Base-by-base conservation (phyloP, 192 early-diverging fungal species). In the Coemansia umbellata region DNA sequence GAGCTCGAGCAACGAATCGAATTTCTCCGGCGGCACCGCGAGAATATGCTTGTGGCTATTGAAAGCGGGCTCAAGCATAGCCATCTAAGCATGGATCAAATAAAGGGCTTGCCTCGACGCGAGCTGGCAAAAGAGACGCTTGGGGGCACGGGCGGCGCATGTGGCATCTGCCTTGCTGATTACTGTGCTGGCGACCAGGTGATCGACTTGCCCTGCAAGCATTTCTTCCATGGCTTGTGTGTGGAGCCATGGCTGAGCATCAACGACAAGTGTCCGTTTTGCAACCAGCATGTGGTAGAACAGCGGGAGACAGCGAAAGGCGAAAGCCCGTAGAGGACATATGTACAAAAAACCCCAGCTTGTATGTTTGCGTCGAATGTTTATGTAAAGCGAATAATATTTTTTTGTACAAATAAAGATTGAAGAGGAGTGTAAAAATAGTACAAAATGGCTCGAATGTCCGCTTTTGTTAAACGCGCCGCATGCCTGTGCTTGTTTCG, bases 241-340 rank as follows among this genome's bases (percentile, higher is more conserved):
- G 84, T 93, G 37, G 81, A 85, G 35, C 82, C 80, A 13, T 97
- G 94, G 93, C 71, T 95, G 24, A 83, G 86, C 44, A 74, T 92
- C 31, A 93, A 88, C 42, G 87, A 86, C 17, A 90, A 87, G 14
- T 94, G 92, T 63, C 90, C 92, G 18, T 85, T 90, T 4, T 92
- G 92, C 42, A 63, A 45, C 14, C 14, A 45, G n/a, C n/a, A n/a
- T n/a, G n/a, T n/a, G n/a, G n/a, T n/a, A n/a, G n/a, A n/a, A n/a
- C n/a, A n/a, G n/a, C n/a, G n/a, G n/a, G n/a, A n/a, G n/a, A n/a
- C n/a, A n/a, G n/a, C n/a, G n/a, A n/a, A n/a, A n/a, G n/a, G n/a
- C n/a, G n/a, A n/a, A n/a, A n/a, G n/a, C n/a, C n/a, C n/a, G n/a
- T n/a, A n/a, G n/a, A n/a, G n/a, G n/a, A n/a, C n/a, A n/a, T n/a